phyloP scores from a whole-genome alignment of 139 green algal genomes.

The Pseudopediastrum boryanum region DNA sequence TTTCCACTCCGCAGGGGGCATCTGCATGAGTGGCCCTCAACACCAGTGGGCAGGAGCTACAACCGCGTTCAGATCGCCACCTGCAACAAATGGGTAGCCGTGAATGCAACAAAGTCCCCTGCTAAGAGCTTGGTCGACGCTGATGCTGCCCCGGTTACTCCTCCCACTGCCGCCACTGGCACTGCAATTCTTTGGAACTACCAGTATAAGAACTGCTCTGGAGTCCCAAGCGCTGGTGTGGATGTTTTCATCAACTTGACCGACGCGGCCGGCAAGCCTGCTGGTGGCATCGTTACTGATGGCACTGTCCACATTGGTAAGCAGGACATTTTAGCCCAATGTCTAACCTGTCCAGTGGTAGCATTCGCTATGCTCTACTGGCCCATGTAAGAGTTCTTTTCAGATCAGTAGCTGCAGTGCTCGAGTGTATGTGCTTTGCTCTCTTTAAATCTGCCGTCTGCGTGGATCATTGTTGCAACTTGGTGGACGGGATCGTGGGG shows the following conservation, averaged over 20 bases:
- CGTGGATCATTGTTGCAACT: too few relatives aligned
- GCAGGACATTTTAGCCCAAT: too few relatives aligned
- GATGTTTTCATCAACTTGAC: constrained; percentile 20
- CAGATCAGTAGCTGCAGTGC: neutral
- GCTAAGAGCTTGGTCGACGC: neutral
- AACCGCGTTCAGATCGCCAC: constrained; percentile 19
- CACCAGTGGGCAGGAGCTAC: constrained; percentile 23
- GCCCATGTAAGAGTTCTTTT: neutral
- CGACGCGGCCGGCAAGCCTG: neutral
- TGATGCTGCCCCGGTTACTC: neutral
- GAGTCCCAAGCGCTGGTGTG: neutral
- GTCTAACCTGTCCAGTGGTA: too few relatives aligned
- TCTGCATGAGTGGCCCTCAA: neutral
- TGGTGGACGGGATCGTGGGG: too few relatives aligned
- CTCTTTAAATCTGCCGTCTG: too few relatives aligned
- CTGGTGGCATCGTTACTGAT: neutral
- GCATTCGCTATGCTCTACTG: constrained; percentile 2
- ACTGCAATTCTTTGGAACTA: constrained; percentile 20
- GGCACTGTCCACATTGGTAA: too few relatives aligned
- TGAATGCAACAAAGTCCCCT: neutral
- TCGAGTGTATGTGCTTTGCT: too few relatives aligned
- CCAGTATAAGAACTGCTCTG: constrained; percentile 26
- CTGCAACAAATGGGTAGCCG: constrained; percentile 19
- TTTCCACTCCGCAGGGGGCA: constrained; percentile 18
- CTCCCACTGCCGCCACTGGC: neutral